A percentile compares a stretch with the other conserved stretches of the same genome.
Conservation (phyloP, 768 basidiomycete species). For the Tricholoma terreum region DNA sequence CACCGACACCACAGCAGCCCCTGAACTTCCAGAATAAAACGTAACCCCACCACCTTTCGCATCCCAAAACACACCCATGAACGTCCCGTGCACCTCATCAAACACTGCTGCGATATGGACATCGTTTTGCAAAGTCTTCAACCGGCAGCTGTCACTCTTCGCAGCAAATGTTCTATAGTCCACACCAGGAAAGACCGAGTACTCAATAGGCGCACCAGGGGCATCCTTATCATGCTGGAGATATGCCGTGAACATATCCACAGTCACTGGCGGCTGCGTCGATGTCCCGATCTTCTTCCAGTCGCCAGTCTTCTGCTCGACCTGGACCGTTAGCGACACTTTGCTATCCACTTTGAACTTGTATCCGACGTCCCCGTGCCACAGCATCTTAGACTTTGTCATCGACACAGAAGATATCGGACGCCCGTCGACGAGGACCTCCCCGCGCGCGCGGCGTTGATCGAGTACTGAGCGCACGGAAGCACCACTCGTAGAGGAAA, state of each 20-base stretch:
- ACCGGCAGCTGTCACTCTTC: conserved; percentile 29
- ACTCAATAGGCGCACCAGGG: conserved; percentile 39
- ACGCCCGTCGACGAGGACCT: conserved; percentile 44
- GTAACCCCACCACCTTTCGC: conserved; percentile 40
- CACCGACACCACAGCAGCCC: conserved; percentile 32
- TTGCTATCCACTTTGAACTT: conserved; percentile 34
- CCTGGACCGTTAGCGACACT: conserved; percentile 32
- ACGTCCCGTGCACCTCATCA: conserved; percentile 39
- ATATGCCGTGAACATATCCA: conserved; percentile 67
- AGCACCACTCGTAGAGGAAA: conserved; percentile 43
- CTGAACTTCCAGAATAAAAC: conserved; percentile 26
- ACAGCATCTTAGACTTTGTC: conserved; percentile 37
- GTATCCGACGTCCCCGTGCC: conserved; percentile 69
- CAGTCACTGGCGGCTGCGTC: conserved; percentile 48
- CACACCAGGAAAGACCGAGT: conserved; percentile 56
- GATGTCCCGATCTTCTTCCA: conserved; percentile 68
- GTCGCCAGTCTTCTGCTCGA: conserved; percentile 50
- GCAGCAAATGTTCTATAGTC: conserved; percentile 35
- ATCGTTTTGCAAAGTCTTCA: conserved; percentile 47
- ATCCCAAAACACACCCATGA: conserved; percentile 58
- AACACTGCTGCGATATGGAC: conserved; percentile 46
- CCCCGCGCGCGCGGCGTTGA: conserved; percentile 49
- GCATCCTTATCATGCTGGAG: conserved; percentile 40
- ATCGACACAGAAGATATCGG: conserved; percentile 25
- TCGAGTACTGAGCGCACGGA: conserved; percentile 66